Conservation (phyloP, 148 eudicot species). For the Polygonum aviculare region DNA sequence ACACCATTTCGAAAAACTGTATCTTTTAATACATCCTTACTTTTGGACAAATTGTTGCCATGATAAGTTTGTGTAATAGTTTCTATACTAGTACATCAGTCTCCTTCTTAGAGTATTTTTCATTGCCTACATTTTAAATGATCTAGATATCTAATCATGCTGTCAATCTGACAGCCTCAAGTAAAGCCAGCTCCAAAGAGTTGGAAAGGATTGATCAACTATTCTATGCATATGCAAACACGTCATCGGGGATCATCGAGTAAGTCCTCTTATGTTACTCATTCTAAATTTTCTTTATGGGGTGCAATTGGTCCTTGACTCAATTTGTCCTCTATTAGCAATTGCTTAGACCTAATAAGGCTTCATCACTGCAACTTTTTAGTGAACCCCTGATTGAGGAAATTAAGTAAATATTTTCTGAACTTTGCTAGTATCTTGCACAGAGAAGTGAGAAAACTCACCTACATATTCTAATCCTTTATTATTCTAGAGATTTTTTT, state of each 20-base stretch:
- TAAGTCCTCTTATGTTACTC: constrained; percentile 28
- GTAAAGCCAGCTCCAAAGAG: constrained; percentile 76
- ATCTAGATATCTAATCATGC: neutral
- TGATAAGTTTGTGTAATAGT: neutral
- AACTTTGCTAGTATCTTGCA: neutral
- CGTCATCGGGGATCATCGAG: constrained; percentile 62
- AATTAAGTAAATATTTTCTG: neutral
- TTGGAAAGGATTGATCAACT: constrained; percentile 71
- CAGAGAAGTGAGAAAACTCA: neutral
- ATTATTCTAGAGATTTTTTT: neutral
- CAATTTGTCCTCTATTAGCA: neutral
- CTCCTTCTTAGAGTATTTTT: neutral
- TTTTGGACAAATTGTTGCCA: neutral
- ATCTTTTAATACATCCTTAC: neutral
- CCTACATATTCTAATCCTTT: neutral
- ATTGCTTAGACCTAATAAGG: neutral
- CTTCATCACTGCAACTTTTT: neutral
- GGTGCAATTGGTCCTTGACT: neutral
- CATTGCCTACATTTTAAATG: neutral
- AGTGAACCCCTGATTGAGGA: neutral
- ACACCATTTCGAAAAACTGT: neutral
- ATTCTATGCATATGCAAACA: constrained; percentile 61
- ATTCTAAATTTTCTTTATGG: neutral
- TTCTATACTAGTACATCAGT: neutral
- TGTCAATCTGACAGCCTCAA: constrained; percentile 40